phyloP scores from a whole-genome alignment of 371 early-diverging fungal genomes.

The Chytridiales sp. region DNA sequence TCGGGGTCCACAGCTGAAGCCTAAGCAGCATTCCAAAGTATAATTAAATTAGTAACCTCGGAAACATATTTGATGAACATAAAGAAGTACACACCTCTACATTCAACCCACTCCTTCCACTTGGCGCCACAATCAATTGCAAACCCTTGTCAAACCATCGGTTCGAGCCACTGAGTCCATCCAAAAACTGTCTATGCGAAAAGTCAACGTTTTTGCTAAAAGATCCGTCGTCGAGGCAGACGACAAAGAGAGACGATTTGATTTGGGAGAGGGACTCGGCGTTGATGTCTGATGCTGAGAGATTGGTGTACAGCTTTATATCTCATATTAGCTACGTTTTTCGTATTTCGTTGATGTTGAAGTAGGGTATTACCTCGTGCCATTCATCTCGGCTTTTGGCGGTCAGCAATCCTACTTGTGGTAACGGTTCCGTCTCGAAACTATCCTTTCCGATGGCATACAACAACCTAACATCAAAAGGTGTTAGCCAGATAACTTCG shows the following conservation, averaged over 20 bases:
- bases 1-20: slow-evolving; percentile 92
- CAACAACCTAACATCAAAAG: slow-evolving; percentile 45
- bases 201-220: slow-evolving; percentile 55
- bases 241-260: slow-evolving; percentile 78
- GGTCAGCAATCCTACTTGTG: slow-evolving; percentile 73
- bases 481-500: too few species aligned
- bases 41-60: neutral
- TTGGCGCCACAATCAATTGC: slow-evolving; percentile 78
- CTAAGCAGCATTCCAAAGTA: too few species aligned
- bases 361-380: slow-evolving; percentile 48
- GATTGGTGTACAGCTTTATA: slow-evolving; percentile 5
- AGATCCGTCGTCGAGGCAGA: slow-evolving; percentile 80
- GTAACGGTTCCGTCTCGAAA: slow-evolving; percentile 40
- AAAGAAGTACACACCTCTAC: slow-evolving; percentile 69
- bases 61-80: slow-evolving; percentile 10
- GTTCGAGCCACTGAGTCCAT: slow-evolving; percentile 73
- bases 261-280: slow-evolving; percentile 63
- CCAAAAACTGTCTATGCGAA: slow-evolving; percentile 70
- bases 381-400: slow-evolving; percentile 86
- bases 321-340: neutral
- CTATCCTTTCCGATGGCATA: slow-evolving; percentile 40
- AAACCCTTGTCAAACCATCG: slow-evolving; percentile 96
- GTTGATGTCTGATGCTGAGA: slow-evolving; percentile 55
- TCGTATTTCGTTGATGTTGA: neutral
- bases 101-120: slow-evolving; percentile 89